Conservation (phyloP, 495 filamentous ascomycete genomes). For the Aspergillus kassunensis region DNA sequence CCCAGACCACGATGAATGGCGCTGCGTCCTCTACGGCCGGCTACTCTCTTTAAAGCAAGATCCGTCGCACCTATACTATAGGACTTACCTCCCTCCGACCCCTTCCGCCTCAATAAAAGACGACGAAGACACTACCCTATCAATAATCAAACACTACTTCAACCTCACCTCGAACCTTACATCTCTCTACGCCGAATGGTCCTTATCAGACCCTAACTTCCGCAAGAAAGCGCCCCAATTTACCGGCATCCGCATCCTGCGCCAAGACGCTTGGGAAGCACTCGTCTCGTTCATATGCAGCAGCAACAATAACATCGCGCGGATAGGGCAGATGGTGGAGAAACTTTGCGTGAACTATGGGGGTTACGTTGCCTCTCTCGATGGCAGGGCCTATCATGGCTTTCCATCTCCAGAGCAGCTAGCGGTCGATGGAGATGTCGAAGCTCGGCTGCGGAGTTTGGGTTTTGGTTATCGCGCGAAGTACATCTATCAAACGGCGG, state of each 20-base stretch:
- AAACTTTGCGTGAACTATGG: conserved; percentile 89
- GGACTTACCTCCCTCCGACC: conserved; percentile 53
- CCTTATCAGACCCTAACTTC: conserved; percentile 81
- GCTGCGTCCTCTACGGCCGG: conserved; percentile 79
- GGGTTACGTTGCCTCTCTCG: conserved; percentile 65
- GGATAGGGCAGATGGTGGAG: conserved; percentile 94
- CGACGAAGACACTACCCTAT: conserved; percentile 39
- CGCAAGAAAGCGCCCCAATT: conserved; percentile 81
- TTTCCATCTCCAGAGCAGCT: conserved; percentile 76
- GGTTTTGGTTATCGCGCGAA: conserved; percentile 95
- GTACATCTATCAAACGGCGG: conserved; percentile 82
- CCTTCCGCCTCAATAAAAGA: conserved; percentile 30
- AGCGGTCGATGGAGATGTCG: conserved; percentile 57
- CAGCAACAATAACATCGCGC: conserved; percentile 95
- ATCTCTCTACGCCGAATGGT: conserved; percentile 83
- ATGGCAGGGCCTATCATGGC: conserved; percentile 72
- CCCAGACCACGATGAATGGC: conserved; percentile 76
- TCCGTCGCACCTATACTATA: conserved; percentile 73
- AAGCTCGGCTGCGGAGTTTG: conserved; percentile 70
- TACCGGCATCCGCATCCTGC: conserved; percentile 87
- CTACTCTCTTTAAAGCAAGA: conserved; percentile 85
- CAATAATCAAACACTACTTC: conserved; percentile 73
- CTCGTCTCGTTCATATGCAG: conserved; percentile 95
- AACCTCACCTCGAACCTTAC: conserved; percentile 71
- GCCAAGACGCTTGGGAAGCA: conserved; percentile 95